A percentile compares a stretch with the other conserved stretches of the same genome.
Conservation (phyloP, 495 filamentous ascomycete genomes). For the Neurospora sp. region DNA sequence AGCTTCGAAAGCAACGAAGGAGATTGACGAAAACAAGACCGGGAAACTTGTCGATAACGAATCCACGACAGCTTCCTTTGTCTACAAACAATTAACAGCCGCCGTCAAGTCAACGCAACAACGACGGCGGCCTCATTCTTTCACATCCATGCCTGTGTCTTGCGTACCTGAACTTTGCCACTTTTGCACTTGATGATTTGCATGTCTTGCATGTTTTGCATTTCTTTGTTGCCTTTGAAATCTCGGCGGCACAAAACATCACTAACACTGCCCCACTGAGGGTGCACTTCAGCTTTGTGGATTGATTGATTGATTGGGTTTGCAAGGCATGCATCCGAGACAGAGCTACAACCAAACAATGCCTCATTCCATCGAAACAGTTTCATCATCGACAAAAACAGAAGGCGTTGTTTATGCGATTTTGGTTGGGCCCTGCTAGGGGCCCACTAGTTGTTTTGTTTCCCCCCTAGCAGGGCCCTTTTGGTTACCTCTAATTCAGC, state of each 20-base stretch:
- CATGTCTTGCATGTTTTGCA: background rate
- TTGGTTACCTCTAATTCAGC: background rate
- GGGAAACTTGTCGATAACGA: background rate
- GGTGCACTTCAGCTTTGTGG: background rate
- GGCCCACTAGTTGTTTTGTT: no score
- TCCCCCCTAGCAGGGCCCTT: no score
- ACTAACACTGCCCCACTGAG: background rate
- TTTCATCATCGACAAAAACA: background rate
- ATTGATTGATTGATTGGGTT: background rate
- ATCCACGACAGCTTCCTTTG: background rate
- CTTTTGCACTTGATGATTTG: background rate
- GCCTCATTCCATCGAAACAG: background rate
- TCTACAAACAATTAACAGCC: background rate
- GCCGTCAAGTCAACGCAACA: background rate
- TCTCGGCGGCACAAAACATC: background rate
- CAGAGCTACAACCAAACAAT: background rate
- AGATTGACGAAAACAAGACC: background rate
- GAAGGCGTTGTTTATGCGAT: background rate
- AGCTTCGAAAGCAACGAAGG: background rate
- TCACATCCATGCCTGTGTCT: background rate
- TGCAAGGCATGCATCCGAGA: background rate
- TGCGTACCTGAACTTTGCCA: background rate
- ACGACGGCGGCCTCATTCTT: background rate
- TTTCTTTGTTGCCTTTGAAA: background rate
- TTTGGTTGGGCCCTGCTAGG: no score